Conservation (phyloP, 352 stramenopile genomes). For the Pythium scleroteichum region DNA sequence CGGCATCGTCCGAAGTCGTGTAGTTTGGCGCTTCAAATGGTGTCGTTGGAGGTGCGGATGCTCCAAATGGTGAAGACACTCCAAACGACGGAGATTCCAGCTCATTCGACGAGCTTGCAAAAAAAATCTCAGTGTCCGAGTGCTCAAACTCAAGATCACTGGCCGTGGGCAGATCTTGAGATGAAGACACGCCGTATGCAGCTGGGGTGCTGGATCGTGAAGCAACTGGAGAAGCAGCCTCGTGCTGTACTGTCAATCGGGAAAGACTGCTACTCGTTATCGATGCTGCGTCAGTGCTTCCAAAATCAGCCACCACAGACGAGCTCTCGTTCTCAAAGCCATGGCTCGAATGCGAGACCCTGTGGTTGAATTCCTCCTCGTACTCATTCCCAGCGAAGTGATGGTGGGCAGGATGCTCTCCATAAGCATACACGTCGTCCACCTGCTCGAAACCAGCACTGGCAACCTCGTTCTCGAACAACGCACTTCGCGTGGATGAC, state of each 20-base stretch:
- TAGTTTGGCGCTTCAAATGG: background rate
- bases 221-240: conserved; percentile 11
- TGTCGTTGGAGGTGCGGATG: conserved; percentile 12
- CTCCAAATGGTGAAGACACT: conserved; percentile 1
- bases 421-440: conserved; percentile 18
- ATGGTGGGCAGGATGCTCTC: conserved; percentile 12
- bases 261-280: conserved; percentile 7
- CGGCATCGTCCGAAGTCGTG: background rate
- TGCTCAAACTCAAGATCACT: conserved; percentile 31
- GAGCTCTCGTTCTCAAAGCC: conserved; percentile 5
- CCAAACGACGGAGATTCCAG: conserved; percentile 4
- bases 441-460: conserved; percentile 26
- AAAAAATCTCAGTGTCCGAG: conserved; percentile 23
- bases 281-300: conserved; percentile 2
- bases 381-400: conserved; percentile 21
- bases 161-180: conserved; percentile 25
- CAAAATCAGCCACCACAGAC: conserved; percentile 11
- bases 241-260: background rate
- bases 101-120: conserved; percentile 11
- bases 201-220: conserved; percentile 20
- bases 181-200: conserved; percentile 22
- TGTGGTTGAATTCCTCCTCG: conserved; percentile 16
- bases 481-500: conserved; percentile 24
- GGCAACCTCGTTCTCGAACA: conserved; percentile 29
- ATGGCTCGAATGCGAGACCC: background rate